Percentiles rank a stretch among this genome's conserved stretches.
Evolutionary conservation across 1,284 basidiomycete genomes (phyloP).

Genomic region (Cutaneotrichosporon sp.): DNA sequence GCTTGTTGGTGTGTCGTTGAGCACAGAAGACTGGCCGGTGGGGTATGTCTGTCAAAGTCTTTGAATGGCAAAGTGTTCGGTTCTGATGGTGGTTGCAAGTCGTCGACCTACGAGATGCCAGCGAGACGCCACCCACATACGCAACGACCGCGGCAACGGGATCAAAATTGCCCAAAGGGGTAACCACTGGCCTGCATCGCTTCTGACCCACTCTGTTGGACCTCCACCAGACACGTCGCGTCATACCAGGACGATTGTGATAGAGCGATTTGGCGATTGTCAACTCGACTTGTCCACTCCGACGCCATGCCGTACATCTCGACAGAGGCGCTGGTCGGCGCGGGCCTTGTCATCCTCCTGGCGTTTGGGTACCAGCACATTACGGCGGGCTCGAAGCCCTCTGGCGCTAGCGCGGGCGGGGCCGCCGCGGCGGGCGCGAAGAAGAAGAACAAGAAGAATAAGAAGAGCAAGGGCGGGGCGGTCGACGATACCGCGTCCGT

Average conservation of each 20-base stretch:
- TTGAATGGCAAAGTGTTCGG: too few species aligned
- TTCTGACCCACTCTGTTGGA: too few species aligned
- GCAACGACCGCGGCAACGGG: background rate
- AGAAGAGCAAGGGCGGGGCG: constrained; percentile 20
- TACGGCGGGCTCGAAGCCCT: constrained; percentile 5
- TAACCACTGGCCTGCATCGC: background rate
- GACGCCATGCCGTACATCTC: constrained; percentile 44
- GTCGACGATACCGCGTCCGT: background rate
- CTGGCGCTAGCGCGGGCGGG: too few species aligned
- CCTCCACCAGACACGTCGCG: too few species aligned
- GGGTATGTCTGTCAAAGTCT: too few species aligned
- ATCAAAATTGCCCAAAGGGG: too few species aligned
- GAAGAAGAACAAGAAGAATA: constrained; percentile 34
- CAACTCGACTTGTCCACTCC: background rate
- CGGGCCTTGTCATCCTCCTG: constrained; percentile 32
- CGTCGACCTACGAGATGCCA: too few species aligned
- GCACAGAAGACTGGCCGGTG: background rate
- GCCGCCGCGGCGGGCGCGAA: constrained; percentile 20
- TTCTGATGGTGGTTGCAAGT: too few species aligned
- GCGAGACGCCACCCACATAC: background rate
- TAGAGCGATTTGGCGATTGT: background rate
- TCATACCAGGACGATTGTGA: too few species aligned
- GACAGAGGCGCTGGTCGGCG: constrained; percentile 41
- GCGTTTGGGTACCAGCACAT: constrained; percentile 37
- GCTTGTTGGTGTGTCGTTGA: background rate